phyloP scores from a whole-genome alignment of 2,329 filamentous ascomycete genomes.

The Volutella citrinella region DNA sequence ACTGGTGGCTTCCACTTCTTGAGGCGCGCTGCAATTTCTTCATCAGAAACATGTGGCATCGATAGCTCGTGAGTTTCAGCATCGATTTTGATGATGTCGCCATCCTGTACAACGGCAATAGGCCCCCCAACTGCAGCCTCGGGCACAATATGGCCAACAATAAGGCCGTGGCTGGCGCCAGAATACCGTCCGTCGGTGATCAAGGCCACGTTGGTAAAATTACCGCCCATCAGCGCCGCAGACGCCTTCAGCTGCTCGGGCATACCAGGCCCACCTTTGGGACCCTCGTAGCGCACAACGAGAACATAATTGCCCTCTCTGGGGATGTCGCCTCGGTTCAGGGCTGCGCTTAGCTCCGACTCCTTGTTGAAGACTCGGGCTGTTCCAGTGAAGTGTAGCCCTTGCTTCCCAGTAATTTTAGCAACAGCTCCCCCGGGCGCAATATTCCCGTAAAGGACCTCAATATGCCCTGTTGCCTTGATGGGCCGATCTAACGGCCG shows the following conservation, averaged over 20 bases:
- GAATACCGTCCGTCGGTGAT: constrained; percentile 88
- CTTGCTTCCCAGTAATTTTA: constrained; percentile 94
- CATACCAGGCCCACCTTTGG: constrained; percentile 90
- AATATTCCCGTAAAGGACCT: constrained; percentile 80
- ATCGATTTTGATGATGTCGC: constrained; percentile 81
- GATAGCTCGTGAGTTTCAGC: constrained; percentile 72
- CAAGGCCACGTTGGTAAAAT: constrained; percentile 78
- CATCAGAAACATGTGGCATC: constrained; percentile 63
- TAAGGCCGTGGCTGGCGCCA: constrained; percentile 84
- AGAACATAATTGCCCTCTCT: constrained; percentile 67
- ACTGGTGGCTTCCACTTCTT: constrained; percentile 68
- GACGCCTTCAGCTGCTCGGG: constrained; percentile 85
- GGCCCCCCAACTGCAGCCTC: constrained; percentile 86
- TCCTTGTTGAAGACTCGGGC: constrained; percentile 87
- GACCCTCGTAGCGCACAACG: constrained; percentile 87
- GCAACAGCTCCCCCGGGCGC: constrained; percentile 85
- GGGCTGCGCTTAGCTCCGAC: constrained; percentile 68
- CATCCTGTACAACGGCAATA: constrained; percentile 74
- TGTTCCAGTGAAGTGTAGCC: constrained; percentile 72
- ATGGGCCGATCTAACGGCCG: constrained; percentile 70
- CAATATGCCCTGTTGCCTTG: constrained; percentile 80
- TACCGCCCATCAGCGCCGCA: constrained; percentile 87
- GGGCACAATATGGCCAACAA: constrained; percentile 86
- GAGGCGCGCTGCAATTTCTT: constrained; percentile 65
- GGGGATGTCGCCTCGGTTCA: constrained; percentile 62